phyloP scores from a whole-genome alignment of 306 rosid genomes.

The Luffa aegyptiaca region DNA sequence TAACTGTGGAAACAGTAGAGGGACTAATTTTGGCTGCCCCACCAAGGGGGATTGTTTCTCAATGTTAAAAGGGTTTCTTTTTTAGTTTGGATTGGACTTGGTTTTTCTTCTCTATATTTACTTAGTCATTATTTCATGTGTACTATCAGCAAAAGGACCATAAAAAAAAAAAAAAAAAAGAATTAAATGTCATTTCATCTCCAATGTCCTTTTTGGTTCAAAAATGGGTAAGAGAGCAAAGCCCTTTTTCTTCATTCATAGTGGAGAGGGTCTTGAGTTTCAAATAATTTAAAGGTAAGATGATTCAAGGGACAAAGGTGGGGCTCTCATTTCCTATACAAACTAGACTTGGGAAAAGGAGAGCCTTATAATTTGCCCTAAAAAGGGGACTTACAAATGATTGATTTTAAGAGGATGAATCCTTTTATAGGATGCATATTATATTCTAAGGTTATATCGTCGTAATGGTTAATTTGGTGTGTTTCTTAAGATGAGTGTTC shows the following conservation, averaged over 20 bases:
- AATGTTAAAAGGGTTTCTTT: not conserved
- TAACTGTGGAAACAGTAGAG: not conserved
- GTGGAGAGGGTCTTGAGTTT: not conserved
- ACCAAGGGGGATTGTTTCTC: not conserved
- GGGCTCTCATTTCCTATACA: not conserved
- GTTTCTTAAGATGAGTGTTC: not conserved
- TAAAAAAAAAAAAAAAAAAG: not conserved
- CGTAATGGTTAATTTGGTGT: not conserved
- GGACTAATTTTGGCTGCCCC: not conserved
- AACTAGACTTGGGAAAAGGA: not conserved
- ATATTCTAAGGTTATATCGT: not conserved
- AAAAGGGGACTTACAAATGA: not conserved
- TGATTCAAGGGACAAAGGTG: not conserved
- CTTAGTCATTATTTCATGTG: not conserved
- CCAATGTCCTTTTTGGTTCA: not conserved
- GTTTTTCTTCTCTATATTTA: not conserved
- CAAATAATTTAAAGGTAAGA: not conserved
- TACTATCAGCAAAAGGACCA: not conserved
- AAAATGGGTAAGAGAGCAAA: not conserved
- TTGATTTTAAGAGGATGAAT: not conserved
- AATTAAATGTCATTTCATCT: conserved; percentile 4
- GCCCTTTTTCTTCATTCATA: not conserved
- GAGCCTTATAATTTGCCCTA: not conserved
- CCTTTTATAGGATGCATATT: too few relatives aligned
- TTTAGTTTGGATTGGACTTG: not conserved